Evolutionary conservation across 768 basidiomycete genomes (phyloP), one percentile per base, ranked within the genome.

Genomic region (Suillus discolor): DNA sequence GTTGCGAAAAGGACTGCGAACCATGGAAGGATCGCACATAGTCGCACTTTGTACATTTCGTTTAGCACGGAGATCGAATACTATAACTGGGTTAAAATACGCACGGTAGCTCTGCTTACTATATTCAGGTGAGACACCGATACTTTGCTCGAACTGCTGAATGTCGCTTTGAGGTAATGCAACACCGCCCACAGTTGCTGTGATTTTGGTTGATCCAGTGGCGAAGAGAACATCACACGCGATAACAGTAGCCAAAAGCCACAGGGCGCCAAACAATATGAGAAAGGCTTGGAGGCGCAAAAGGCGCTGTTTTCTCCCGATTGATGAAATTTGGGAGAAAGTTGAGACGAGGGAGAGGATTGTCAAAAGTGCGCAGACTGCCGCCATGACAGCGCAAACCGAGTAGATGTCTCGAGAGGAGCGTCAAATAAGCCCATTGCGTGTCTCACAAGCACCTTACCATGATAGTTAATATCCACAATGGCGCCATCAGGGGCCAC

Each of bases 11-110:
- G 72, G 68, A 81, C 66, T 0, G 84, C 73, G 69, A 85, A 74
- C 86, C 86, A 88, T 1, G 84, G 82, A 57, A 86, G 72, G 66
- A 85, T 79, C 2, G 84, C 82, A 28, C 81, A 72, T 34, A 81
- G 74, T 57, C 76, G 74, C 65, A 87, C 86, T 87, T 68, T 20
- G 59, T n/a, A n/a, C n/a, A n/a, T 61, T 62, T 61, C 39, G 18
- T 45, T 61, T 64, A 57, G 55, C 18, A 61, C 66, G 65, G 20
- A 63, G 41, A 18, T 34, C 15, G 31, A 38, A 45, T 44, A 42
- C 18, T 6, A 55, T 38, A 38, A 4, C 20, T n/a, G 9, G 15
- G 23, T 54, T 36, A 18, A 6, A 31, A 31, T 23, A 81, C 84
- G 67, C 71, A 87, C 85, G 70, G 68, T 83, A 87, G 49, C 68